phyloP scores from a whole-genome alignment of 805 yeast species.

The Cyberlindnera maritima region DNA sequence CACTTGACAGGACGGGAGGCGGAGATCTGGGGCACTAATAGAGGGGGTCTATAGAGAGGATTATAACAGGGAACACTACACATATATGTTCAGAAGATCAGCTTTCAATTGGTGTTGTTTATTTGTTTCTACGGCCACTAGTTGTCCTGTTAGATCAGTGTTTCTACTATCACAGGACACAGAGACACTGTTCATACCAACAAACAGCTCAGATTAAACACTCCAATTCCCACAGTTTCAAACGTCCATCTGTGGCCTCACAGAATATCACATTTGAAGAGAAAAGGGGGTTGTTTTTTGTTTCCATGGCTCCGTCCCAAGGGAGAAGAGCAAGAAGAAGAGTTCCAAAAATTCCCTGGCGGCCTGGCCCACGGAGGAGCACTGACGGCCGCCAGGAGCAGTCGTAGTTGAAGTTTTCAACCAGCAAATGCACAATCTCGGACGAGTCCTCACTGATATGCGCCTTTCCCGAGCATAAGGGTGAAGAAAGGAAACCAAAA shows the following conservation, averaged over 20 bases:
- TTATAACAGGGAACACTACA: too few species aligned
- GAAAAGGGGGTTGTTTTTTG: conserved; percentile 3
- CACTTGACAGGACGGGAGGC: not conserved
- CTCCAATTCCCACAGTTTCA: conserved; percentile 8
- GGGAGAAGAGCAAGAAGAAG: conserved; percentile 8
- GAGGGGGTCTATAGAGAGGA: too few species aligned
- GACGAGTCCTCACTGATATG: conserved; percentile 99
- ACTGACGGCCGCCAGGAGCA: conserved; percentile 45
- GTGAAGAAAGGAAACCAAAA: conserved; percentile 42
- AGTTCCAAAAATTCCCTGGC: conserved; percentile 28
- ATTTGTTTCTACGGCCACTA: too few species aligned
- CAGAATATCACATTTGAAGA: conserved; percentile 3
- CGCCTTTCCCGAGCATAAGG: conserved; percentile 99
- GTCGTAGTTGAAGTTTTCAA: conserved; percentile 99
- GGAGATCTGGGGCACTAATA: too few species aligned
- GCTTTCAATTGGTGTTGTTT: too few species aligned
- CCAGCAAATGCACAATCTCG: conserved; percentile 99
- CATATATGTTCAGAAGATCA: too few species aligned
- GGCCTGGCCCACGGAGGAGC: not conserved
- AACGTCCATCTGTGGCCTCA: conserved; percentile 14
- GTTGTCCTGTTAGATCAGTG: too few species aligned
- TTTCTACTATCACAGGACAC: too few species aligned
- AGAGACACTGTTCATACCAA: too few species aligned
- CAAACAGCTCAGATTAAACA: too few species aligned
- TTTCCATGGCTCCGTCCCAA: not conserved